Evolutionary conservation across 2,329 filamentous ascomycete species (phyloP).

Genomic region (Pestalotiopsis fici): DNA sequence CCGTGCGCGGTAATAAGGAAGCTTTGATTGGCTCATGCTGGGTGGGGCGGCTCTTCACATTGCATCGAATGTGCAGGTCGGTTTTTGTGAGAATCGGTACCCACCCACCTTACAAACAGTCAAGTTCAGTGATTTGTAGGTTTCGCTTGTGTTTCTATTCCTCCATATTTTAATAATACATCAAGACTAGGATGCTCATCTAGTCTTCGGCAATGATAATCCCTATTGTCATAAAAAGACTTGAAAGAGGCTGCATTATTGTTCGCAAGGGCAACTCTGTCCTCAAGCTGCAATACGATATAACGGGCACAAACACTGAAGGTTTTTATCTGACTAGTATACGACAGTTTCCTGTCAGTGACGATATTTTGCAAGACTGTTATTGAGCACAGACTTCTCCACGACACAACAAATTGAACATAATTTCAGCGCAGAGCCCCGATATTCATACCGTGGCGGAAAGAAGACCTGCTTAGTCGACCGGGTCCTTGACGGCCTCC

Average conservation of each 20-base stretch:
- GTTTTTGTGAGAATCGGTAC: background rate
- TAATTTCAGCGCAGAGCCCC: background rate
- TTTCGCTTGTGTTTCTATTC: no score
- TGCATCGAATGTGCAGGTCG: background rate
- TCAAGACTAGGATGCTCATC: background rate
- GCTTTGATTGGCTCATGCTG: background rate
- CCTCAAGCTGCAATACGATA: background rate
- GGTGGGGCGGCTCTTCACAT: background rate
- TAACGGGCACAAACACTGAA: background rate
- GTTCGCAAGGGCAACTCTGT: background rate
- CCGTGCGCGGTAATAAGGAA: conserved; percentile 8
- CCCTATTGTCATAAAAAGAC: background rate
- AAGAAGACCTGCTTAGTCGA: background rate
- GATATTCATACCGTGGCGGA: background rate
- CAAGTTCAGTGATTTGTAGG: background rate
- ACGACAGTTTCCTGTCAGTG: background rate
- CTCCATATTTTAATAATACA: no score
- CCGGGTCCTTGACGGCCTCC: conserved; percentile 29
- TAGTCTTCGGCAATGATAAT: background rate
- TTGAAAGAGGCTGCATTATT: background rate
- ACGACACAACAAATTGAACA: background rate
- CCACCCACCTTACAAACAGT: background rate
- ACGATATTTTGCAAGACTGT: background rate
- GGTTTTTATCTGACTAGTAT: background rate
- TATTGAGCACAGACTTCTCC: background rate